These are phyloP conservation scores for Exsudoporus floridanus DNA, from an alignment of 1,284 basidiomycete species.

Conservation along the genomic window DNA sequence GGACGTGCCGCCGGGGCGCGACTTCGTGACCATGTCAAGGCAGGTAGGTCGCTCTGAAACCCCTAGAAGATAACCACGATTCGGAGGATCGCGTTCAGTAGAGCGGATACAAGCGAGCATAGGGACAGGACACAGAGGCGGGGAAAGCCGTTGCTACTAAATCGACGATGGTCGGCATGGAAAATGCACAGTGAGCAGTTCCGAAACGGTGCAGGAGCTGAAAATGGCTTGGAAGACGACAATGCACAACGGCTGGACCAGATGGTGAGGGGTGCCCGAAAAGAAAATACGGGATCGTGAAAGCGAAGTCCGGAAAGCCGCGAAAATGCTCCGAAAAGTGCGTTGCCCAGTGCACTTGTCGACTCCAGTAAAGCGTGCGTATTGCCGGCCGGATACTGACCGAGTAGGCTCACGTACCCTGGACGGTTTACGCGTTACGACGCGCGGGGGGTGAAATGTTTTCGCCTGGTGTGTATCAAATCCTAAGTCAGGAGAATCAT, in stretches of 20 bases:
- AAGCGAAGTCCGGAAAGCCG: slow-evolving; percentile 2
- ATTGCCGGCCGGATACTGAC: not conserved
- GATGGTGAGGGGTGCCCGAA: not conserved
- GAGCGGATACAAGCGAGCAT: not conserved
- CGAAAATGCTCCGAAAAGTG: slow-evolving; percentile 4
- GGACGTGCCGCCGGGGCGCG: not conserved
- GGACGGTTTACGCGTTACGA: not conserved
- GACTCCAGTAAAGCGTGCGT: not conserved
- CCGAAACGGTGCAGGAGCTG: not conserved
- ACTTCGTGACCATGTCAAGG: not conserved
- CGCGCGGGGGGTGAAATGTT: not conserved
- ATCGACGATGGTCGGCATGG: slow-evolving; percentile 1
- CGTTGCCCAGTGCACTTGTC: slow-evolving; percentile 4
- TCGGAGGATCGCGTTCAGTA: slow-evolving; percentile 1
- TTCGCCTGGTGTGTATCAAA: not conserved
- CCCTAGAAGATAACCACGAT: not conserved
- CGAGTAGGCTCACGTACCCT: slow-evolving; percentile 7
- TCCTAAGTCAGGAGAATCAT: not conserved
- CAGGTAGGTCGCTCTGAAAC: not conserved
- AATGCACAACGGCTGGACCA: slow-evolving; percentile 7
- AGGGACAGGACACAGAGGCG: not conserved
- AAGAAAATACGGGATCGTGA: not conserved
- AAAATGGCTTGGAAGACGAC: not conserved
- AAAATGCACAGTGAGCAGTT: not conserved
- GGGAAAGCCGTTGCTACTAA: slow-evolving; percentile 3